Conservation (phyloP, 225 moss, liverwort and hornwort species). For the Lunularia cruciata region DNA sequence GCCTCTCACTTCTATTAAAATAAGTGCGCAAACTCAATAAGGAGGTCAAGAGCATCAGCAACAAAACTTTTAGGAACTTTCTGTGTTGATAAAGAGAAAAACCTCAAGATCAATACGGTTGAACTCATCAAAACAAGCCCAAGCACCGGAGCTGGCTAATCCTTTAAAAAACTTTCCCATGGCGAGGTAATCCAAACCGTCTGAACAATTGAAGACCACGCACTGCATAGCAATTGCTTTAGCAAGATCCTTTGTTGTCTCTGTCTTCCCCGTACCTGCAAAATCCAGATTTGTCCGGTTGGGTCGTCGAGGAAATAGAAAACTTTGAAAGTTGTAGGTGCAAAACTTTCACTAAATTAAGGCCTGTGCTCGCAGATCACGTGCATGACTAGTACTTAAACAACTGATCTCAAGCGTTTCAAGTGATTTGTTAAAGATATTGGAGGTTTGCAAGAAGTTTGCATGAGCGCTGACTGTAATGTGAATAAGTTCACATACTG, state of each 20-base stretch:
- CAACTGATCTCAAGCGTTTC: too few species aligned
- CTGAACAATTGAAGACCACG: slow-evolving; percentile 69
- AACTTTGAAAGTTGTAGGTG: neutral
- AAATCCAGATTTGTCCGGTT: neutral
- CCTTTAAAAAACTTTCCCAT: slow-evolving; percentile 84
- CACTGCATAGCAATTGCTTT: slow-evolving; percentile 73
- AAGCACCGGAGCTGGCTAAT: slow-evolving; percentile 63
- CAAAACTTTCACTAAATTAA: neutral
- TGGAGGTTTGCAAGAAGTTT: too few species aligned
- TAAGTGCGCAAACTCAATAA: too few species aligned
- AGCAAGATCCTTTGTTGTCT: slow-evolving; percentile 69
- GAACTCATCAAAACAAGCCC: slow-evolving; percentile 75
- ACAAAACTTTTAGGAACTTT: too few species aligned
- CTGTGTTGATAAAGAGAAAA: neutral
- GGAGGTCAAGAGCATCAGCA: too few species aligned
- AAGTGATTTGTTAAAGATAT: too few species aligned
- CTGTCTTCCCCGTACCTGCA: slow-evolving; percentile 67
- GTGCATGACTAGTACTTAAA: too few species aligned
- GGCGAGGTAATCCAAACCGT: slow-evolving; percentile 63
- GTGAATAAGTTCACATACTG: too few species aligned
- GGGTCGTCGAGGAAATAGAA: neutral
- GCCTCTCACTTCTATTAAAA: too few species aligned
- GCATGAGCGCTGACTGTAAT: too few species aligned
- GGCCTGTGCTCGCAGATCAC: too few species aligned
- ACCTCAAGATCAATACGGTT: slow-evolving; percentile 72